A percentile compares a stretch with the other conserved stretches of the same genome.
phyloP scores from a whole-genome alignment of 2,329 filamentous ascomycete genomes.

The Daldinia sp. region DNA sequence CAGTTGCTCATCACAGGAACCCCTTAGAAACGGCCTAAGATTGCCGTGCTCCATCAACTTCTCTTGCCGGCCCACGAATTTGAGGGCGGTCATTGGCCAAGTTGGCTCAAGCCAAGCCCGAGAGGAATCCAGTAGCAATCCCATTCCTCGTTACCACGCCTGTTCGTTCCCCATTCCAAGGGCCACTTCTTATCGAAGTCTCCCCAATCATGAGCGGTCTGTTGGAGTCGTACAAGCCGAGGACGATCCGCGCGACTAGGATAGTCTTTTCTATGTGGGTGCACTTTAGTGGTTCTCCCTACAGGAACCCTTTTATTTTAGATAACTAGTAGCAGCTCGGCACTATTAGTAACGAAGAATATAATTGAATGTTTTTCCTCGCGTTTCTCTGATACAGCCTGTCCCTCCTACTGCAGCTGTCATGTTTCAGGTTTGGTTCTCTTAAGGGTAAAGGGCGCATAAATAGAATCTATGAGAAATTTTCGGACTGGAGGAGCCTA shows the following conservation, averaged over 20 bases:
- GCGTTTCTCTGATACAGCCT: slow-evolving; percentile 17
- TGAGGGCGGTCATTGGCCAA: slow-evolving; percentile 26
- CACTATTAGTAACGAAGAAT: slow-evolving; percentile 21
- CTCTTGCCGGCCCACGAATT: slow-evolving; percentile 25
- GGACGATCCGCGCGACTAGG: slow-evolving; percentile 37
- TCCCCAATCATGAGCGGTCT: slow-evolving; percentile 39
- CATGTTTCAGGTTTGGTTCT: slow-evolving; percentile 10
- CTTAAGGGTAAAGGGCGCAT: background rate
- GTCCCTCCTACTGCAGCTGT: slow-evolving; percentile 8
- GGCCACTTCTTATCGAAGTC: slow-evolving; percentile 32
- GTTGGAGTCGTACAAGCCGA: slow-evolving; percentile 41
- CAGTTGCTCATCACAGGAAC: slow-evolving; percentile 42
- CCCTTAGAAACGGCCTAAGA: slow-evolving; percentile 41
- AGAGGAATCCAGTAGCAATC: slow-evolving; percentile 43
- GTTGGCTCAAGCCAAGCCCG: slow-evolving; percentile 38
- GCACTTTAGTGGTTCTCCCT: slow-evolving; percentile 24
- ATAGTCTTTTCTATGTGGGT: slow-evolving; percentile 4
- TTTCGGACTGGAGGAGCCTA: background rate
- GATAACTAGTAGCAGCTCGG: background rate
- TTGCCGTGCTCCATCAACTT: slow-evolving; percentile 39
- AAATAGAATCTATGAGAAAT: slow-evolving; percentile 5
- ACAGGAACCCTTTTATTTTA: slow-evolving; percentile 21
- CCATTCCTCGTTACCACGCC: slow-evolving; percentile 42
- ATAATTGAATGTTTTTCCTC: slow-evolving; percentile 1
- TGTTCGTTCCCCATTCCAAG: slow-evolving; percentile 40